Conservation (phyloP, 805 yeast species). For the Pichia nakasei region DNA sequence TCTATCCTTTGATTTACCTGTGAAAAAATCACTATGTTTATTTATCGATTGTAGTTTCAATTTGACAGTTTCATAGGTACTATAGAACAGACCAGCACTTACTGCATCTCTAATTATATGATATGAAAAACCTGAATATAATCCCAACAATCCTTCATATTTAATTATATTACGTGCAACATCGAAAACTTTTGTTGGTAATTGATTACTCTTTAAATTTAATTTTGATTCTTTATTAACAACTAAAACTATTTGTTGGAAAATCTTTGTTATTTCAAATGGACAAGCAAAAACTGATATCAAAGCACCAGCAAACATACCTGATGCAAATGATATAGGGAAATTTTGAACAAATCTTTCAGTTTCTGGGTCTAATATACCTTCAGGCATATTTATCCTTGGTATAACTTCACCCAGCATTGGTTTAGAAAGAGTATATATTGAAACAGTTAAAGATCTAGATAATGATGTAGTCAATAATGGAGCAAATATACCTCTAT, state of each 20-base stretch:
- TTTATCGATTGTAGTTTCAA: conserved; percentile 21
- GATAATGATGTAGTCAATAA: conserved; percentile 56
- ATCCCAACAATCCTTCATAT: conserved; percentile 51
- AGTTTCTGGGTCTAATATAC: conserved; percentile 4
- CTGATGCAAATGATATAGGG: conserved; percentile 45
- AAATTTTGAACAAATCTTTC: conserved; percentile 27
- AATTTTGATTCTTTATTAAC: conserved; percentile 27
- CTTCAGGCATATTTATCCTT: neutral
- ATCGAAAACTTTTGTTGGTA: conserved; percentile 29
- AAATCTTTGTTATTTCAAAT: conserved; percentile 75
- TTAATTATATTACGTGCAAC: conserved; percentile 46
- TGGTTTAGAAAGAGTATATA: conserved; percentile 51
- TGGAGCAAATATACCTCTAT: conserved; percentile 72
- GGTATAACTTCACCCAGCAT: conserved; percentile 13
- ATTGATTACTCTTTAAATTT: conserved; percentile 13
- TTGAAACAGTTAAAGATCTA: conserved; percentile 55
- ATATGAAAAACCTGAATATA: conserved; percentile 65
- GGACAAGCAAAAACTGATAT: conserved; percentile 70
- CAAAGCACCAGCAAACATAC: conserved; percentile 56
- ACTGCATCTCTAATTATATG: conserved; percentile 62
- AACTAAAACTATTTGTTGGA: conserved; percentile 60
- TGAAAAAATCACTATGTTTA: conserved; percentile 2
- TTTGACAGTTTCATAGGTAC: conserved; percentile 68
- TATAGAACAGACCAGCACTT: conserved; percentile 66
- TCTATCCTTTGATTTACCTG: conserved; percentile 9